These are phyloP conservation scores for Aspergillus ochraceoroseus DNA, from an alignment of 2,329 filamentous ascomycete genomes.

Conservation along the genomic window DNA sequence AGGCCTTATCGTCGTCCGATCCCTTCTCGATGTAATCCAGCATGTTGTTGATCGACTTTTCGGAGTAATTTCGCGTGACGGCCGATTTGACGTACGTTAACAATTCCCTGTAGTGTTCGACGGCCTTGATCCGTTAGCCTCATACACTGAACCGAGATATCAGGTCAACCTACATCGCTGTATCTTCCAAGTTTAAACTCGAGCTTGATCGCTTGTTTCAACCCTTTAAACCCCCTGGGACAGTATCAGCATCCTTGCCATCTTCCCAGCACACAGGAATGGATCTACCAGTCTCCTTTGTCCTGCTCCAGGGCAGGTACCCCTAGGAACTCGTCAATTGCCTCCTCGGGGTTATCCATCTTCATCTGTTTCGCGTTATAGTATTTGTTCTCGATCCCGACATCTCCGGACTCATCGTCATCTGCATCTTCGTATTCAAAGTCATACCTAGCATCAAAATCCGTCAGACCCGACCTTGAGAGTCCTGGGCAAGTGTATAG, in stretches of 20 bases:
- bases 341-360: slow-evolving; percentile 75
- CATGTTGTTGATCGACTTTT: slow-evolving; percentile 99
- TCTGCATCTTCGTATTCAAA: slow-evolving; percentile 97
- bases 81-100: slow-evolving; percentile 96
- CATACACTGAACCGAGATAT: slow-evolving; percentile 2
- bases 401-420: slow-evolving; percentile 78
- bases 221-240: slow-evolving; percentile 77
- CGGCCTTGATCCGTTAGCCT: slow-evolving; percentile 56
- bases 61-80: slow-evolving; percentile 95
- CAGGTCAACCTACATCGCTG: slow-evolving; percentile 58
- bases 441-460: slow-evolving; percentile 61
- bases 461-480: slow-evolving; percentile 17
- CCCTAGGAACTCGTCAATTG: slow-evolving; percentile 86
- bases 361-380: slow-evolving; percentile 99
- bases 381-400: slow-evolving; percentile 98
- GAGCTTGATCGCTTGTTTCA: slow-evolving; percentile 97
- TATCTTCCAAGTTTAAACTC: slow-evolving; percentile 92
- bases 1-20: slow-evolving; percentile 65
- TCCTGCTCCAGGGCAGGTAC: slow-evolving; percentile 78
- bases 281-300: slow-evolving; percentile 79
- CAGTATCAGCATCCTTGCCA: slow-evolving; percentile 22
- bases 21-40: slow-evolving; percentile 95
- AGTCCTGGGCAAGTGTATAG: background rate
- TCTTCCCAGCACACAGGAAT: background rate
- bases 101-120: slow-evolving; percentile 88